Percentiles rank a stretch among this genome's conserved stretches.
Conservation (phyloP, 1,139 yeast species). For the Debaryomycetaceae sp. region DNA sequence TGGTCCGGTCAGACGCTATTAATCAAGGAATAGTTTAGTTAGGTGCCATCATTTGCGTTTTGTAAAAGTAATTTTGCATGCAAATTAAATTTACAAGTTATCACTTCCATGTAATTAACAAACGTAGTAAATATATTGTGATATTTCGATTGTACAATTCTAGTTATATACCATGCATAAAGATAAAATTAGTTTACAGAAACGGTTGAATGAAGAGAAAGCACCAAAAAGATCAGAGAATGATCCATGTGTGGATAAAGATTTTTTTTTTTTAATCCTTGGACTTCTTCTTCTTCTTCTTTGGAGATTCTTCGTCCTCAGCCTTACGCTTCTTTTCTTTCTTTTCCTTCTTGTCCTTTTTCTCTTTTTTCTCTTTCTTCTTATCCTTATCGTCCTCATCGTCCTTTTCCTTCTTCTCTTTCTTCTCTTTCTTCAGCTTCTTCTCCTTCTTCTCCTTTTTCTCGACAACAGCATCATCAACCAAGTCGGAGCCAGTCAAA, state of each 20-base stretch:
- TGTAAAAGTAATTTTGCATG: background rate
- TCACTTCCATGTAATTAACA: background rate
- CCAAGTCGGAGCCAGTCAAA: conserved; percentile 42
- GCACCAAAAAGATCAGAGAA: conserved; percentile 1
- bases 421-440: conserved; percentile 48
- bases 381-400: conserved; percentile 56
- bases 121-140: background rate
- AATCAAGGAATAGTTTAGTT: background rate
- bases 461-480: conserved; percentile 14
- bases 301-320: conserved; percentile 44
- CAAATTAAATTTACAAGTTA: background rate
- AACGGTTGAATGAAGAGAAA: conserved; percentile 5
- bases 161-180: conserved; percentile 12
- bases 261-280: conserved; percentile 24
- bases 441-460: conserved; percentile 42
- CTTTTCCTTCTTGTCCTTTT: conserved; percentile 54
- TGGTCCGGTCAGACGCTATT: background rate
- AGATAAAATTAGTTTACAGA: conserved; percentile 12
- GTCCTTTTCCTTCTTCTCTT: conserved; percentile 52
- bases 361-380: conserved; percentile 52
- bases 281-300: conserved; percentile 50
- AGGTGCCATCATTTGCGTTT: background rate
- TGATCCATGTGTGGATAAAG: background rate
- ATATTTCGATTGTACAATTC: conserved; percentile 2
- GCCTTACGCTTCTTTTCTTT: conserved; percentile 52